phyloP scores from a whole-genome alignment of 2,329 filamentous ascomycete genomes.

The Fusarium burgessii region DNA sequence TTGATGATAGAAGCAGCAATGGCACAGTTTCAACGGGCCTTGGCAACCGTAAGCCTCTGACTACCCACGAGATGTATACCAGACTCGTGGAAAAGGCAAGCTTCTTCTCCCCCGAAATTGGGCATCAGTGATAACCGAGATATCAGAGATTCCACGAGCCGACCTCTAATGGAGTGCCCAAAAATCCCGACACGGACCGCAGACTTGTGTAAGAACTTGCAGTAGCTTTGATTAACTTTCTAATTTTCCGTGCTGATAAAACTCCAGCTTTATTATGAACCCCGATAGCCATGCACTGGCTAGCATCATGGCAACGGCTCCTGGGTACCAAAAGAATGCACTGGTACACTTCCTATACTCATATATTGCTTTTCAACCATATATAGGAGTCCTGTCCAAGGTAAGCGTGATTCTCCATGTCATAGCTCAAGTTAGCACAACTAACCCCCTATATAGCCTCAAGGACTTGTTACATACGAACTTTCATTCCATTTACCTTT shows the following conservation, averaged over 20 bases:
- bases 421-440: rapidly evolving
- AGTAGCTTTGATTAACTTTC: rapidly evolving
- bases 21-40: rapidly evolving
- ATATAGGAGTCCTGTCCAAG: neutral
- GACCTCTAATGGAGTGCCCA: rapidly evolving
- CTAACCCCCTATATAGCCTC: neutral
- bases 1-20: neutral
- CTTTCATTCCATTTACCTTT: neutral
- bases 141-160: neutral
- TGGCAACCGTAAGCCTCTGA: neutral
- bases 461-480: rapidly evolving
- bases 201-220: neutral
- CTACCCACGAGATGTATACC: rapidly evolving
- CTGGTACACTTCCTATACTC: neutral
- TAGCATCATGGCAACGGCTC: rapidly evolving
- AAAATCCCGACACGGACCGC: rapidly evolving
- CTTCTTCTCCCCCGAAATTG: neutral
- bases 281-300: neutral
- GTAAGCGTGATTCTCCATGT: rapidly evolving
- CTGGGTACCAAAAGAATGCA: rapidly evolving
- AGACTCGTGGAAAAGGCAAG: neutral
- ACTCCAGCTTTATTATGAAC: neutral
- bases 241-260: rapidly evolving
- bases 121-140: neutral
- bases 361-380: rapidly evolving